Conservation (phyloP, 495 filamentous ascomycete species). For the Acidiella bohemica region DNA sequence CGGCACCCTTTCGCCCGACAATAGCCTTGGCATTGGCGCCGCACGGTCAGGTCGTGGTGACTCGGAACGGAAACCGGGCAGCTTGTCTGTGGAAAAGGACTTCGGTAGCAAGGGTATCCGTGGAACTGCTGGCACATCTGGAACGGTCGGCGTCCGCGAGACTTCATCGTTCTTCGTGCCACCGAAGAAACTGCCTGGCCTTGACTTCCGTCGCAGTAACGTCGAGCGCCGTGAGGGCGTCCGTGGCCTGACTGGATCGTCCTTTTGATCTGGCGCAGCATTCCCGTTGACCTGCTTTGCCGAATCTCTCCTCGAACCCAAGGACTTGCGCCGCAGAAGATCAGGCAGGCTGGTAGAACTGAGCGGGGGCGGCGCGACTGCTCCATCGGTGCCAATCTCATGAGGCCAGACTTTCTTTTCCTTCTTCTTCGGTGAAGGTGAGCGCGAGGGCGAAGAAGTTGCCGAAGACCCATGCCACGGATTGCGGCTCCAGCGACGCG, state of each 20-base stretch:
- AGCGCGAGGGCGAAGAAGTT: conserved; percentile 6
- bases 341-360: background rate
- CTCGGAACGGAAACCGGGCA: conserved; percentile 32
- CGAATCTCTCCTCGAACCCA: conserved; percentile 7
- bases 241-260: background rate
- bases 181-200: conserved; percentile 2
- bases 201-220: conserved; percentile 5
- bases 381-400: background rate
- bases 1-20: conserved; percentile 30
- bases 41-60: conserved; percentile 34
- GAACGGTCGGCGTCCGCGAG: background rate
- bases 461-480: conserved; percentile 6
- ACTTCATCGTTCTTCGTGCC: background rate
- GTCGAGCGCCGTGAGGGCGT: background rate
- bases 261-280: background rate
- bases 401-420: background rate
- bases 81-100: conserved; percentile 46
- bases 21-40: conserved; percentile 39
- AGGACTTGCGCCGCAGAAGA: conserved; percentile 8
- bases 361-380: background rate
- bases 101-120: conserved; percentile 39
- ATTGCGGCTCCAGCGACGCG: conserved; percentile 6
- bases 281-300: background rate
- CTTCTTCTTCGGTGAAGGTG: conserved; percentile 12
- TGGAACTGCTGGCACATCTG: conserved; percentile 4